Percentiles rank a stretch among this genome's conserved stretches.
Evolutionary conservation across 1,284 basidiomycete species (phyloP).

Genomic region (Agroathelia rolfsii): DNA sequence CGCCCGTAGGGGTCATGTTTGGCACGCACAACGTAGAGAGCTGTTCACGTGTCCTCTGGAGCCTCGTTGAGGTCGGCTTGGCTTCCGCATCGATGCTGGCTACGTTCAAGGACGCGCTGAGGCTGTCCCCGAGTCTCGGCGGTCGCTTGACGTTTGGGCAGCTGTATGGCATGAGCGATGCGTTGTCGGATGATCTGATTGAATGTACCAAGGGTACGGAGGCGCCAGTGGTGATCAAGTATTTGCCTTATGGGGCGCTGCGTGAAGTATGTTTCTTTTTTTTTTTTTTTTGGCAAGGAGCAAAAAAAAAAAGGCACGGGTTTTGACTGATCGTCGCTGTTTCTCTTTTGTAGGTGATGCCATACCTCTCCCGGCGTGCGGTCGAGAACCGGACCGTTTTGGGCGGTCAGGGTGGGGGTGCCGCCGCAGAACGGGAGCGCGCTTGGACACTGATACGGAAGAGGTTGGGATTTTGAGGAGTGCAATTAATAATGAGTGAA

Average conservation of each 20-base stretch:
- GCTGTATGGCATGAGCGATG: conserved; percentile 82
- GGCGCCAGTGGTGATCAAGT: conserved; percentile 73
- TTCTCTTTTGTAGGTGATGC: conserved; percentile 47
- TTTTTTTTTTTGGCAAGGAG: neutral
- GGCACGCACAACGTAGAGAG: conserved; percentile 81
- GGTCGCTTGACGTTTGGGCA: conserved; percentile 75
- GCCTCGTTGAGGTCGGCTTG: conserved; percentile 49
- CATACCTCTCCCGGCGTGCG: conserved; percentile 55
- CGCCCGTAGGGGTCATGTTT: conserved; percentile 73
- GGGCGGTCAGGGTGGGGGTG: conserved; percentile 41
- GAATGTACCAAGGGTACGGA: conserved; percentile 40
- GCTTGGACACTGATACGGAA: conserved; percentile 30
- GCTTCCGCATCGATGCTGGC: conserved; percentile 24
- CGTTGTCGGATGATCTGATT: conserved; percentile 65
- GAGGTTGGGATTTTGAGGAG: no score
- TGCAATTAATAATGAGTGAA: no score
- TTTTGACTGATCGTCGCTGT: conserved; percentile 1
- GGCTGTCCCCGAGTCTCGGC: no score
- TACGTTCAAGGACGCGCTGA: conserved; percentile 15
- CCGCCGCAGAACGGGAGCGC: conserved; percentile 33
- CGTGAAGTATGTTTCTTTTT: conserved; percentile 36
- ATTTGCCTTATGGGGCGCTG: conserved; percentile 80
- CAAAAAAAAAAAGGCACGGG: no score
- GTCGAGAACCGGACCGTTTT: conserved; percentile 66
- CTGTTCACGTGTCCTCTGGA: conserved; percentile 49